Conservation (phyloP, 257 asterid species). For the Datura wrightii region DNA sequence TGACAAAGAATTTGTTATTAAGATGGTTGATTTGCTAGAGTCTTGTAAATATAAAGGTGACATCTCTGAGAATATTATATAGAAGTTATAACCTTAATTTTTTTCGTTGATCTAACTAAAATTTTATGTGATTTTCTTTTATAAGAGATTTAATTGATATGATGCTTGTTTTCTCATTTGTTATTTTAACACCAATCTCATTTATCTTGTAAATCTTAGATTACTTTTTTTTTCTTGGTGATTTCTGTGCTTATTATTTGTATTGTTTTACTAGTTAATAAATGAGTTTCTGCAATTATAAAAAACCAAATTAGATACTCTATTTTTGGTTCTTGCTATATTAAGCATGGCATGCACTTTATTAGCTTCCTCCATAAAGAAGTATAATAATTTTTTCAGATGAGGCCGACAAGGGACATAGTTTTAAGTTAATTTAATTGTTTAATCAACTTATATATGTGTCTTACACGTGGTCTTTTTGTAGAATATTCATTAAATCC, state of each 20-base stretch:
- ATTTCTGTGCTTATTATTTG: not conserved
- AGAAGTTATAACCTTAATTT: not conserved
- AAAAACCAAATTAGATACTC: too few relatives aligned
- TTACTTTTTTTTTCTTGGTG: not conserved
- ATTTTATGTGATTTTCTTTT: not conserved
- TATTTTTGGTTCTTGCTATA: too few relatives aligned
- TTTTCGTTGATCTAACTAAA: not conserved
- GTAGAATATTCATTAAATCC: too few relatives aligned
- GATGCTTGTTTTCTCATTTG: not conserved
- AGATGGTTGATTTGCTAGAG: too few relatives aligned
- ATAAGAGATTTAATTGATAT: not conserved
- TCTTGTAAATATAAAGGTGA: not conserved
- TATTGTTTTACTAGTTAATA: too few relatives aligned
- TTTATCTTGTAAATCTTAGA: not conserved
- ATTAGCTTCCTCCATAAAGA: not conserved
- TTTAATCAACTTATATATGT: not conserved
- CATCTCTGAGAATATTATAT: not conserved
- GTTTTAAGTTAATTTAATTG: not conserved
- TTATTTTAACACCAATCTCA: not conserved
- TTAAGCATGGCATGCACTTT: not conserved
- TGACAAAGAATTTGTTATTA: too few relatives aligned
- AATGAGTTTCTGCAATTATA: too few relatives aligned
- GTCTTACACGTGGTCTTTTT: too few relatives aligned
- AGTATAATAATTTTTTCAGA: not conserved
- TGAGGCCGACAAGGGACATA: not conserved